phyloP scores from a whole-genome alignment of 2,329 filamentous ascomycete species.

The Hawksworthiomyces lignivorus region DNA sequence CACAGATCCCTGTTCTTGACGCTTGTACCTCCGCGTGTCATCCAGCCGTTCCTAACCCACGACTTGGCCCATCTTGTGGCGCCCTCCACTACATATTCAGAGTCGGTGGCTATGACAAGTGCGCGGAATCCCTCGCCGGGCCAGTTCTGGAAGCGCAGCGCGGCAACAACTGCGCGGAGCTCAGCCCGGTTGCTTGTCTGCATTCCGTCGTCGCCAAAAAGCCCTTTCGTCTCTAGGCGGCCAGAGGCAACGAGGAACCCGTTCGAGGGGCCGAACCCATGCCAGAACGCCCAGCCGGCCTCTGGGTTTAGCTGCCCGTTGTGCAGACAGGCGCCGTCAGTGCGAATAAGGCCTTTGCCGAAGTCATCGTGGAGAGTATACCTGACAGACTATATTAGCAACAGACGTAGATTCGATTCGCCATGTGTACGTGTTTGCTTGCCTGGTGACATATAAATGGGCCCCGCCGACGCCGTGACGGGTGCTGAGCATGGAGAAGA shows the following conservation, averaged over 20 bases:
- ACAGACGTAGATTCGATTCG: too few relatives aligned
- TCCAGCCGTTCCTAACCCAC: constrained; percentile 41
- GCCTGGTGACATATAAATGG: constrained; percentile 15
- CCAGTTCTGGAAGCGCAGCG: constrained; percentile 34
- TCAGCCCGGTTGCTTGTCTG: constrained; percentile 40
- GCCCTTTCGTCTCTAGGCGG: constrained; percentile 29
- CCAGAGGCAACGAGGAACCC: too few relatives aligned
- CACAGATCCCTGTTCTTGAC: constrained; percentile 48
- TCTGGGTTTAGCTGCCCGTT: too few relatives aligned
- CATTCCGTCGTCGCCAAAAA: constrained; percentile 20
- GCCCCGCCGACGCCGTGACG: too few relatives aligned
- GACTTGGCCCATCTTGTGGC: constrained; percentile 32
- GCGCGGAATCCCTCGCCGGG: constrained; percentile 28
- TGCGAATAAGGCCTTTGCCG: too few relatives aligned
- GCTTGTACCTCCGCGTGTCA: constrained; percentile 21
- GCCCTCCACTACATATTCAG: constrained; percentile 39
- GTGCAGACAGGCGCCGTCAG: too few relatives aligned
- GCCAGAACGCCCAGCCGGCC: too few relatives aligned
- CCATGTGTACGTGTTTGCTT: too few relatives aligned
- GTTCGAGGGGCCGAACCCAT: too few relatives aligned
- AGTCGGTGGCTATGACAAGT: constrained; percentile 41
- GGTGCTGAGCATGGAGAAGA: too few relatives aligned
- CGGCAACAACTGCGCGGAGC: constrained; percentile 37
- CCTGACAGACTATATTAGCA: too few relatives aligned
- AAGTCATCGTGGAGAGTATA: too few relatives aligned